These are phyloP conservation scores for Corynascus novoguineensis DNA, from an alignment of 495 filamentous ascomycete species.

Conservation along the genomic window DNA sequence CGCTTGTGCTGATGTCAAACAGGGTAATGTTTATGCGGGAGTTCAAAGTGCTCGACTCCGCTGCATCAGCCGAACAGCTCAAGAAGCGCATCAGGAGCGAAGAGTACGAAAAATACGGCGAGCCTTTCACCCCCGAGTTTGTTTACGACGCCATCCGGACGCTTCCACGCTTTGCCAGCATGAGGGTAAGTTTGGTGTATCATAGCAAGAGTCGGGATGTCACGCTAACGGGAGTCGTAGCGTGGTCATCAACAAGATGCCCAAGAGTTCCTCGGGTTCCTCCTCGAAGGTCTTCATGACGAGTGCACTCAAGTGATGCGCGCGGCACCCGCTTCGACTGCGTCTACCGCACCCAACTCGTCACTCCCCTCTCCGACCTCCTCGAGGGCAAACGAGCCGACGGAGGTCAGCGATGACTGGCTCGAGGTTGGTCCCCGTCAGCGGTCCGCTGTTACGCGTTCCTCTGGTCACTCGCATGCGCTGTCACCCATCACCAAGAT, in stretches of 20 bases:
- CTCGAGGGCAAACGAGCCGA: constrained; percentile 33
- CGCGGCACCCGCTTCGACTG: constrained; percentile 37
- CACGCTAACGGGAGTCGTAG: constrained; percentile 33
- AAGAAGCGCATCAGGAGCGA: constrained; percentile 65
- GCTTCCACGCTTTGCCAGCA: constrained; percentile 80
- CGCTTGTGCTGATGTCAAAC: constrained; percentile 14
- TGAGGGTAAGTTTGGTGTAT: constrained; percentile 79
- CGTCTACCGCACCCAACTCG: constrained; percentile 38
- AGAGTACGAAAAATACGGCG: constrained; percentile 86
- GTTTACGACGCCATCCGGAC: constrained; percentile 88
- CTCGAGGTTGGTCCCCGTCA: constrained; percentile 92
- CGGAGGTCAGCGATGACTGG: constrained; percentile 61
- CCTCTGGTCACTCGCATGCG: constrained; percentile 65
- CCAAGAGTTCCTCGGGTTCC: constrained; percentile 92
- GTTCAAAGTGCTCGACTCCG: constrained; percentile 78
- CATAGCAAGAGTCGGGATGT: no score
- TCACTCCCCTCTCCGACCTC: constrained; percentile 34
- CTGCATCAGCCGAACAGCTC: constrained; percentile 66
- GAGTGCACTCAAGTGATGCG: constrained; percentile 78
- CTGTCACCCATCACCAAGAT: constrained; percentile 89
- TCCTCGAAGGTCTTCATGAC: constrained; percentile 88
- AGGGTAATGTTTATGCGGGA: constrained; percentile 97
- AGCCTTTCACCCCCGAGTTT: constrained; percentile 88
- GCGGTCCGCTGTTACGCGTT: constrained; percentile 77
- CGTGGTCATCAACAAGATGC: constrained; percentile 97